Base-by-base conservation (phyloP, 352 stramenopile genomes). In the Phytophthora pluvialis region DNA sequence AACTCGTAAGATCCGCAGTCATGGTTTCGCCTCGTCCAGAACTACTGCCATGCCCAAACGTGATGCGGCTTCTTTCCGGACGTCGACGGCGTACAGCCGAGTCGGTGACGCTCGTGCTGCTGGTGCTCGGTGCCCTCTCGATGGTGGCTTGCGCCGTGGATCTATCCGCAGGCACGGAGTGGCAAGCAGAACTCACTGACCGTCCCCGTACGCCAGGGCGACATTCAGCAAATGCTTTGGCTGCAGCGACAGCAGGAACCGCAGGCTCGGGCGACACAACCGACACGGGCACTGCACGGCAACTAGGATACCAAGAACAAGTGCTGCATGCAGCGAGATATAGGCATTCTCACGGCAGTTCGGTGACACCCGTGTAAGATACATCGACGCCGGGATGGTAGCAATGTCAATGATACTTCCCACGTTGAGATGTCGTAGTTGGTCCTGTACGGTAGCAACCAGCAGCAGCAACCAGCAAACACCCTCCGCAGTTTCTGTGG, bases 281-380 rank as follows among this genome's bases (percentile, higher is more conserved):
- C 31, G 16, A 75, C 48, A 25, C 48, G 32, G 12, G 44, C 67
- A 0, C 72, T 65, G 26, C 59, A 73, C 28, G 44, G 15, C 15
- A 67, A 52, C 9, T 11, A 39, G 0, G 52, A 73, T 42, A 63
- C 49, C n/a, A 56, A 66, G 33, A 38, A 45, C 5, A 36, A 65
- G 33, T 85, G 73, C 57, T 74, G 70, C 39, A 32, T 50, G 1
- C 45, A 81, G 53, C 62, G 73, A 15, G 76, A 85, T 44, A 49
- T 77, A 4, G 76, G 76, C 1, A 69, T 81, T 13, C 65, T 81
- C 47, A 13, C 47, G 2, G 57, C 63, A 5, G 25, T 77, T 11
- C 58, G 55, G 10, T 29, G 77, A 15, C n/a, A n/a, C n/a, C n/a
- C n/a, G 21, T 21, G 21, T 21, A 21, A 21, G 21, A 2, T 21